Evolutionary conservation across 352 stramenopile species (phyloP).

Genomic region (Phytophthora palmivora): DNA sequence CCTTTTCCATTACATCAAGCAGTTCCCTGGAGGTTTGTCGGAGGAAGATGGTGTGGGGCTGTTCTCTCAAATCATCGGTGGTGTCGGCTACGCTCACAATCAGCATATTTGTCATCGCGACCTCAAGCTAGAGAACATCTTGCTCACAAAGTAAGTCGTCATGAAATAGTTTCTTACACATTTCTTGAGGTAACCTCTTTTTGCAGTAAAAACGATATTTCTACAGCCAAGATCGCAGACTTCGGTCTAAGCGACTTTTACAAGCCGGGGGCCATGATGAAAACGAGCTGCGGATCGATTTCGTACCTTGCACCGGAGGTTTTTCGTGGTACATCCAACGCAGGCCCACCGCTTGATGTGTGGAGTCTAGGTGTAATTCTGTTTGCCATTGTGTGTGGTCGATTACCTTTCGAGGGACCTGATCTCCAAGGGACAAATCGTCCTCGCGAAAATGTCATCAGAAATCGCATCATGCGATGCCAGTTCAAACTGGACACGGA

Average conservation of each 20-base stretch:
- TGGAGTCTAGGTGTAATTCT: slow-evolving; percentile 92
- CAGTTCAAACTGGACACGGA: slow-evolving; percentile 86
- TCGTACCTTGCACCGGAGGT: slow-evolving; percentile 89
- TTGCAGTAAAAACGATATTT: slow-evolving; percentile 82
- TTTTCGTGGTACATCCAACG: slow-evolving; percentile 86
- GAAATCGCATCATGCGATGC: slow-evolving; percentile 85
- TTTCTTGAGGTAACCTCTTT: not conserved
- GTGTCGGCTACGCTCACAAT: slow-evolving; percentile 88
- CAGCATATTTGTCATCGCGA: slow-evolving; percentile 92
- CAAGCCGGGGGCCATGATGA: slow-evolving; percentile 89
- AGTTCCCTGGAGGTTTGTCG: slow-evolving; percentile 52
- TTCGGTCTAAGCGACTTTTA: slow-evolving; percentile 91
- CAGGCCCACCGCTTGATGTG: slow-evolving; percentile 88
- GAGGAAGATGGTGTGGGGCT: slow-evolving; percentile 71
- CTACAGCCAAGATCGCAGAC: slow-evolving; percentile 87
- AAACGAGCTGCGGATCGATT: slow-evolving; percentile 88
- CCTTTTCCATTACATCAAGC: slow-evolving; percentile 86
- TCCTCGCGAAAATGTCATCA: slow-evolving; percentile 83
- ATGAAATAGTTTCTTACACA: not conserved
- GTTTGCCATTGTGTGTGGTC: slow-evolving; percentile 85
- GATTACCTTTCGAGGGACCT: slow-evolving; percentile 83
- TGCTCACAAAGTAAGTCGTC: slow-evolving; percentile 70
- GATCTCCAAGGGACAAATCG: slow-evolving; percentile 82
- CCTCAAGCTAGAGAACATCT: slow-evolving; percentile 90
- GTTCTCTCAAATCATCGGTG: slow-evolving; percentile 82